These are phyloP conservation scores for Neoboletus magnificus DNA, from an alignment of 768 basidiomycete genomes.

Conservation along the genomic window DNA sequence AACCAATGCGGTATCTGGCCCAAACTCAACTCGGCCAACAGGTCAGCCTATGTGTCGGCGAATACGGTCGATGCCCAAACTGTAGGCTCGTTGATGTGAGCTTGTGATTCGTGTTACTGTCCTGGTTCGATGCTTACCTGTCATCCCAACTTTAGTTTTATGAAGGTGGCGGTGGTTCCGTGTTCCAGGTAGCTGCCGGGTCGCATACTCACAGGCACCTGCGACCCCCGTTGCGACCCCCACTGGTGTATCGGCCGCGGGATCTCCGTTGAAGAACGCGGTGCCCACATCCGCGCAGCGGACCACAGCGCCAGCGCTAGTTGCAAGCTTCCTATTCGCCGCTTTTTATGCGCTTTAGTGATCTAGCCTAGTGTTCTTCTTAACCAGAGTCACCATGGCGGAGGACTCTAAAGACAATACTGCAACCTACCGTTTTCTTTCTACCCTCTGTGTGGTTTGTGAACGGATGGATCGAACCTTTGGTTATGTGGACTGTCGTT, in stretches of 20 bases:
- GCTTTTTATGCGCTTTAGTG: conserved; percentile 6
- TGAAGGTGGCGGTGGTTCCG: conserved; percentile 73
- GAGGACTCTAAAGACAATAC: neutral
- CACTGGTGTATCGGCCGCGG: conserved; percentile 23
- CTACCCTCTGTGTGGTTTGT: conserved; percentile 75
- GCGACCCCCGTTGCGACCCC: conserved; percentile 63
- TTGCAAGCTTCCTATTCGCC: conserved; percentile 10
- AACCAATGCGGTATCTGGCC: conserved; percentile 75
- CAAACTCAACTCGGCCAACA: conserved; percentile 76
- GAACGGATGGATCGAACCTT: conserved; percentile 55
- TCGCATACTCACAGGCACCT: conserved; percentile 66
- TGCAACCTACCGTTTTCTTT: conserved; percentile 61
- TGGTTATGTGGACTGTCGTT: conserved; percentile 34
- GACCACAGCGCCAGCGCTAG: conserved; percentile 8
- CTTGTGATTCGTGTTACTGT: conserved; percentile 4
- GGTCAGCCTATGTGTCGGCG: conserved; percentile 59
- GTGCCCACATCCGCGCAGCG: conserved; percentile 6
- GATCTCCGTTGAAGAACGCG: conserved; percentile 10
- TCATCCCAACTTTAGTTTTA: conserved; percentile 55
- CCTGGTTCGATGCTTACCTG: neutral
- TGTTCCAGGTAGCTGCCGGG: conserved; percentile 83
- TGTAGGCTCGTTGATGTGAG: conserved; percentile 88
- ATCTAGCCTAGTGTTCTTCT: neutral
- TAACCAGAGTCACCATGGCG: neutral
- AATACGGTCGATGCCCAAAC: conserved; percentile 65